phyloP scores from a whole-genome alignment of 2,329 filamentous ascomycete species.

The Didymella glomerata region DNA sequence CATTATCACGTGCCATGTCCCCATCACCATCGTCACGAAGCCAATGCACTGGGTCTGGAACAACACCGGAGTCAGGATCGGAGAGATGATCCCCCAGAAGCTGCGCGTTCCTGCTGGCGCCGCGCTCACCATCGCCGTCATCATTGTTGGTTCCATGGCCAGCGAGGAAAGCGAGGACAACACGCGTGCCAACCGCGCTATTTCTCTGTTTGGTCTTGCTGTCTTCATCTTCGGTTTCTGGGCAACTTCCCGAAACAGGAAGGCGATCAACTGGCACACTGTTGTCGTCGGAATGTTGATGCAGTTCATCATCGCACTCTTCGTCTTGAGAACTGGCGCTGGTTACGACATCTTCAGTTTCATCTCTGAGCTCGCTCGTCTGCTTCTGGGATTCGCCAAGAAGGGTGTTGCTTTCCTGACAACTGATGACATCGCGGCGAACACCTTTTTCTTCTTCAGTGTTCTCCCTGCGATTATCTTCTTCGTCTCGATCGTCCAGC shows the following conservation, averaged over 20 bases:
- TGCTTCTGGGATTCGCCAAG: constrained; percentile 77
- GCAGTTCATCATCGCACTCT: constrained; percentile 88
- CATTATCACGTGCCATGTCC: constrained; percentile 76
- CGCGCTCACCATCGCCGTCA: constrained; percentile 70
- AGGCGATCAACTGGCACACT: constrained; percentile 59
- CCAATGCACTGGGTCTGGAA: constrained; percentile 75
- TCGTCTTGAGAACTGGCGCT: constrained; percentile 80
- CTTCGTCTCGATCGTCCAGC: constrained; percentile 91
- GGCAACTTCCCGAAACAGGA: constrained; percentile 74
- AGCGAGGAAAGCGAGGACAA: constrained; percentile 77
- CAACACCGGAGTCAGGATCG: constrained; percentile 67
- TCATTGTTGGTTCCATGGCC: constrained; percentile 80
- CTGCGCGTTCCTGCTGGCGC: constrained; percentile 71
- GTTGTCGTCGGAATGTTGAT: constrained; percentile 87
- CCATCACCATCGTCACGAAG: constrained; percentile 70
- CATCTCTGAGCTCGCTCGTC: constrained; percentile 76
- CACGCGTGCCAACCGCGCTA: constrained; percentile 78
- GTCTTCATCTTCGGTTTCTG: constrained; percentile 75
- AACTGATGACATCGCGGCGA: constrained; percentile 54
- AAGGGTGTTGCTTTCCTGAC: constrained; percentile 78
- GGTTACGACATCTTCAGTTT: constrained; percentile 93
- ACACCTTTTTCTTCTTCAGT: constrained; percentile 72
- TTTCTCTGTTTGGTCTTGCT: constrained; percentile 79
- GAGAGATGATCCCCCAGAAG: constrained; percentile 71
- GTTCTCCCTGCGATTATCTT: constrained; percentile 95